Percentiles rank a stretch among this genome's conserved stretches.
Evolutionary conservation across 345 rosid species (phyloP).

Genomic region (Nephelium lappaceum): DNA sequence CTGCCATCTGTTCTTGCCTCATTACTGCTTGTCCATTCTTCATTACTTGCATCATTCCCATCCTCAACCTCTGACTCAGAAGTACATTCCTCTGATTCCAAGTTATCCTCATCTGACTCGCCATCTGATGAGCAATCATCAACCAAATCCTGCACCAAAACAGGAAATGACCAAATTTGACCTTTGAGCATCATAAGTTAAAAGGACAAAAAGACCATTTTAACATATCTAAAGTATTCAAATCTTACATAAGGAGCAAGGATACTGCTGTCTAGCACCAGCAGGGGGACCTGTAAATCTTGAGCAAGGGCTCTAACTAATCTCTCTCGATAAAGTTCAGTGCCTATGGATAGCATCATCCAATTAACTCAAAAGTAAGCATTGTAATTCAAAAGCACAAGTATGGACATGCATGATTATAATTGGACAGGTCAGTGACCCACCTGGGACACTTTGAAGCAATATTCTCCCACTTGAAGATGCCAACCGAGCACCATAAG

Average conservation of each 20-base stretch:
- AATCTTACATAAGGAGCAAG: slow-evolving; percentile 96
- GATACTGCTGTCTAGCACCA: slow-evolving; percentile 87
- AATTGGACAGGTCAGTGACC: slow-evolving; percentile 9
- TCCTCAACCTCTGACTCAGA: slow-evolving; percentile 92
- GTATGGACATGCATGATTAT: slow-evolving; percentile 7
- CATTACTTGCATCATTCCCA: slow-evolving; percentile 67
- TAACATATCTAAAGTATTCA: slow-evolving; percentile 16
- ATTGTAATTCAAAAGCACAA: not conserved
- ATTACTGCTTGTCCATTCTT: slow-evolving; percentile 65
- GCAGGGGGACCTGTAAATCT: slow-evolving; percentile 77
- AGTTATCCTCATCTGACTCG: slow-evolving; percentile 68
- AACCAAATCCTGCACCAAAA: slow-evolving; percentile 65
- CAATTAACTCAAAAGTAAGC: slow-evolving; percentile 10
- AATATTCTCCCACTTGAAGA: slow-evolving; percentile 92
- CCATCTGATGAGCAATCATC: slow-evolving; percentile 69
- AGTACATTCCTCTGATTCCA: slow-evolving; percentile 67
- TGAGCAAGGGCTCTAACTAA: slow-evolving; percentile 88
- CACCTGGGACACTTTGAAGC: slow-evolving; percentile 94
- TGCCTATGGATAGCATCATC: slow-evolving; percentile 55
- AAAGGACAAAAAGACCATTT: not conserved
- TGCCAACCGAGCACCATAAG: slow-evolving; percentile 73
- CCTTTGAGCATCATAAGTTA: not conserved
- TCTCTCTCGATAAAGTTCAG: slow-evolving; percentile 93
- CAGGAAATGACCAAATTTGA: slow-evolving; percentile 17
- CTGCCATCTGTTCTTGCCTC: slow-evolving; percentile 74